Percentiles rank a stretch among this genome's conserved stretches.
These are phyloP conservation scores for Podaxis sp. DNA, from an alignment of 768 basidiomycete genomes.

Conservation along the genomic window DNA sequence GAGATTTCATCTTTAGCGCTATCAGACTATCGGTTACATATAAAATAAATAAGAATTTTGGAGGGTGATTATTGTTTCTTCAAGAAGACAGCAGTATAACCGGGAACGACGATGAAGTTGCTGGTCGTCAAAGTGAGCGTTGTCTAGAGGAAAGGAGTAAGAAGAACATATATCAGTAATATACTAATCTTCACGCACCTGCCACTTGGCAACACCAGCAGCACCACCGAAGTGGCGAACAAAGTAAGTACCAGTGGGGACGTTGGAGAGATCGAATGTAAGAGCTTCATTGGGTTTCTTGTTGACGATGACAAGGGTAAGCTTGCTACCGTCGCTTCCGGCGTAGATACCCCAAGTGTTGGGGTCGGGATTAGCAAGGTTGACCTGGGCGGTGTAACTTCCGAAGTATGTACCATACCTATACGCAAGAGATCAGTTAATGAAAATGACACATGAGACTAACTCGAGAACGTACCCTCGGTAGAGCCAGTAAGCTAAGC, in stretches of 20 bases:
- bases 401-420: constrained; percentile 50
- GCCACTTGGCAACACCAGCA: constrained; percentile 53
- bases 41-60: not conserved
- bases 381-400: constrained; percentile 40
- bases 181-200: constrained; percentile 32
- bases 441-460: not conserved
- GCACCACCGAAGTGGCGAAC: constrained; percentile 55
- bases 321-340: constrained; percentile 35
- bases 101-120: constrained; percentile 32
- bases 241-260: constrained; percentile 50
- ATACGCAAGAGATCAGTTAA: not conserved
- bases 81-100: constrained; percentile 30
- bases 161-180: not conserved
- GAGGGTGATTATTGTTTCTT: constrained; percentile 20
- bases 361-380: constrained; percentile 36
- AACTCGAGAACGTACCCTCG: constrained; percentile 37
- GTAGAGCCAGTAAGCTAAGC: constrained; percentile 55
- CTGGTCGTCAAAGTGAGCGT: constrained; percentile 26
- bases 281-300: constrained; percentile 43
- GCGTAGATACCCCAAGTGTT: constrained; percentile 47
- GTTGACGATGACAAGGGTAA: constrained; percentile 49
- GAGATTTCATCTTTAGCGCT: not conserved
- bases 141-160: constrained; percentile 18
- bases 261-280: constrained; percentile 37
- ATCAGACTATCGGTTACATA: not conserved